These are phyloP conservation scores for Setaria italica DNA, from an alignment of 202 grass and related monocot genomes.

Conservation along the genomic window DNA sequence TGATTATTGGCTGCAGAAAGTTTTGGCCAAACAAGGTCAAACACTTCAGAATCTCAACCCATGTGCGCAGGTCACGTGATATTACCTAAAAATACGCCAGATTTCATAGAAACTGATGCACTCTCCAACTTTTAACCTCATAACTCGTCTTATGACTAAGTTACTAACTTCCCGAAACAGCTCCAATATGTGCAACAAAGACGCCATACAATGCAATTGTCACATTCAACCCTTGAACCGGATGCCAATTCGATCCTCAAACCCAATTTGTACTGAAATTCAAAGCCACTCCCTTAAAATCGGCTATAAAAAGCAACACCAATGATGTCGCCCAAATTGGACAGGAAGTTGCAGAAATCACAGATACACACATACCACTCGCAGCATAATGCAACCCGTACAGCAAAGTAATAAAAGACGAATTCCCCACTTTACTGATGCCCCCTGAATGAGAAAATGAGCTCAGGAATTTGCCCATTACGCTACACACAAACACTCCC, in stretches of 20 bases:
- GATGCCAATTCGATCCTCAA: neutral
- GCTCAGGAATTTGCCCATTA: neutral
- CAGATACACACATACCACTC: neutral
- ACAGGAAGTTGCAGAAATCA: neutral
- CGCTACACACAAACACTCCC: neutral
- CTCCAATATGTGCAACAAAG: neutral
- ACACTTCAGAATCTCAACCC: slow-evolving; percentile 11
- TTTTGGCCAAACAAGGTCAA: slow-evolving; percentile 8
- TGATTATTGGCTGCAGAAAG: slow-evolving; percentile 7
- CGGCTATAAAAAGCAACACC: neutral
- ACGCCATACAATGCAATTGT: neutral
- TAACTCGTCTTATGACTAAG: neutral
- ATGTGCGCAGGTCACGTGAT: neutral
- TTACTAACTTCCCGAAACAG: neutral
- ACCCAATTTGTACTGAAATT: neutral
- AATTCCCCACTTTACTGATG: neutral
- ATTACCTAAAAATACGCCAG: neutral
- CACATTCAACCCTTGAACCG: neutral
- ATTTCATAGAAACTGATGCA: neutral
- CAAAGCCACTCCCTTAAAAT: neutral
- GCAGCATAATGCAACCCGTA: neutral
- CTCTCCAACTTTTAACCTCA: neutral
- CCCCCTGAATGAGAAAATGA: neutral
- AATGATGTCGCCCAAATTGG: neutral
- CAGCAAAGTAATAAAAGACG: neutral